A percentile compares a stretch with the other conserved stretches of the same genome.
Conservation (phyloP, 2,329 filamentous ascomycete species). For the Talaromyces sp. region DNA sequence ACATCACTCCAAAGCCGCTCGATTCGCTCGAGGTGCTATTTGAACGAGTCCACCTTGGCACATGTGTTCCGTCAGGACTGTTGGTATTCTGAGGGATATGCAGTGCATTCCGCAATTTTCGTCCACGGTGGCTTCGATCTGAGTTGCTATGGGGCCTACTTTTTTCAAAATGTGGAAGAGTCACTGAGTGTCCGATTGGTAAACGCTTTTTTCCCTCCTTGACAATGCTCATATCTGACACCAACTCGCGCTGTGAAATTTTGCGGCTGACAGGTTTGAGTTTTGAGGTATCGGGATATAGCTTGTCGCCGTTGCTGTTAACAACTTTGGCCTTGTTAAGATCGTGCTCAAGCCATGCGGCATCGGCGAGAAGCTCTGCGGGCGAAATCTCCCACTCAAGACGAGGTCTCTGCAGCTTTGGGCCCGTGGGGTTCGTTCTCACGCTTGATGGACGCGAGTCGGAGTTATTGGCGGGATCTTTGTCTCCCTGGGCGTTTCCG, state of each 20-base stretch:
- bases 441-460: slow-evolving; percentile 38
- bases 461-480: slow-evolving; percentile 22
- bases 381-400: slow-evolving; percentile 83
- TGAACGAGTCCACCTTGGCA: slow-evolving; percentile 53
- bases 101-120: slow-evolving; percentile 56
- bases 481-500: slow-evolving; percentile 12
- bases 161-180: slow-evolving; percentile 38
- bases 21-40: slow-evolving; percentile 55
- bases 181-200: slow-evolving; percentile 18
- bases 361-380: slow-evolving; percentile 81
- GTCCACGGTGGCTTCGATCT: slow-evolving; percentile 53
- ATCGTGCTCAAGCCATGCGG: slow-evolving; percentile 82
- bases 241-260: slow-evolving; percentile 12
- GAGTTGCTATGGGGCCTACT: slow-evolving; percentile 42
- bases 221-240: slow-evolving; percentile 13
- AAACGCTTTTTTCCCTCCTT: neutral
- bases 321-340: slow-evolving; percentile 77
- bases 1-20: slow-evolving; percentile 32
- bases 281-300: slow-evolving; percentile 47
- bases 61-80: slow-evolving; percentile 45
- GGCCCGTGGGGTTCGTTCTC: slow-evolving; percentile 37
- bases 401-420: slow-evolving; percentile 66
- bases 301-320: slow-evolving; percentile 68
- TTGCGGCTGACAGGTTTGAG: slow-evolving; percentile 20
- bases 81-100: slow-evolving; percentile 54